These are phyloP conservation scores for Centrapalus pauciflorus DNA, from an alignment of 129 eudicot species.

Conservation along the genomic window DNA sequence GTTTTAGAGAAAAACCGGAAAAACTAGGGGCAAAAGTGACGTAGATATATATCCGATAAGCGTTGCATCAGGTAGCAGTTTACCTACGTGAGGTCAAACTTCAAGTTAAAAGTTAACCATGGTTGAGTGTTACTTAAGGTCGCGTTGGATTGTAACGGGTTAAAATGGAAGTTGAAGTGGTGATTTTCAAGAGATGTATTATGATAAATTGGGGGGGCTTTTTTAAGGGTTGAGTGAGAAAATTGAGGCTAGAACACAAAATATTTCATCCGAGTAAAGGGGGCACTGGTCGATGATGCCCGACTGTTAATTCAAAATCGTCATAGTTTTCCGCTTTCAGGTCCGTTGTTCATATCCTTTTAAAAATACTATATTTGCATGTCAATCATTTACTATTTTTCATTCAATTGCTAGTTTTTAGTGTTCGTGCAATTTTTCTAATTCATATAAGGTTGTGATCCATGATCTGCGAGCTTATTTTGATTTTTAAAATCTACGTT, in stretches of 20 bases:
- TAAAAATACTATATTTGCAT: constrained; percentile 1
- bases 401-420: constrained; percentile 9
- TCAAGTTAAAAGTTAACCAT: constrained; percentile 17
- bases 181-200: neutral
- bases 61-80: too few relatives aligned
- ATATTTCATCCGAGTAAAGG: constrained; percentile 15
- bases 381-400: neutral
- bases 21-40: too few relatives aligned
- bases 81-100: too few relatives aligned
- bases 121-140: neutral
- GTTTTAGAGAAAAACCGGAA: too few relatives aligned
- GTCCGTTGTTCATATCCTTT: constrained; percentile 20
- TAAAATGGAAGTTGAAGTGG: neutral
- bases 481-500: neutral
- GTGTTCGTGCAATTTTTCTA: constrained; percentile 15
- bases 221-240: constrained; percentile 10
- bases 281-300: constrained; percentile 3
- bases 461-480: neutral
- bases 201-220: constrained; percentile 9
- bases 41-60: too few relatives aligned
- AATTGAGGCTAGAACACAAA: constrained; percentile 19
- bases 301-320: constrained; percentile 9
- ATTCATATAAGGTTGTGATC: constrained; percentile 9
- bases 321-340: constrained; percentile 6
- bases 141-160: constrained; percentile 10